Evolutionary conservation across 1,284 basidiomycete species (phyloP), one percentile per base, ranked within the genome.

Genomic region (Heterobasidion annosum): DNA sequence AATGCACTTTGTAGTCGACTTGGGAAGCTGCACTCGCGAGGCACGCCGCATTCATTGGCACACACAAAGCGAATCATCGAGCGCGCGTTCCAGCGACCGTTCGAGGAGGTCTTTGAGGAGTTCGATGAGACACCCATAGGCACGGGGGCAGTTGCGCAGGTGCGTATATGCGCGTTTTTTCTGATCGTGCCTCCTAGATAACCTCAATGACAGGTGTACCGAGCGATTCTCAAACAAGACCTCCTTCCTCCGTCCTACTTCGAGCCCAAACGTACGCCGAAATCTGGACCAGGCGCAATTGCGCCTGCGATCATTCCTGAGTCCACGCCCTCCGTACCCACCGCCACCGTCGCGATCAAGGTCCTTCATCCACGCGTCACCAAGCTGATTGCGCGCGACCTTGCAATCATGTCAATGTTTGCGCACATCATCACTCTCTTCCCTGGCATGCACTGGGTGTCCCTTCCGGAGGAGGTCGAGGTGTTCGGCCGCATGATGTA

Each of bases 401-500:
- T 99, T 53, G 78, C 86, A 54, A 98, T 99, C 72, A 95, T 99
- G 93, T 76, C 80, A 37, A 88, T 98, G 74, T 98, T 98, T 67
- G 94, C 97, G 18, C 76, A 77, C 45, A 68, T 82, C 48, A 77
- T 99, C 61, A 84, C 92, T 54, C 55, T 87, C 16, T 70, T 99
- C 54, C 97, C 97, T 0, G 93, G 94, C 13, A 93, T 98, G 83
- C 79, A 95, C 62, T 99, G 97, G 97, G 71, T 99, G 42, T 97
- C 93, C 9, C 80, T 99, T 10, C 93, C 94, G 0, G 93, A 99
- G 64, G 97, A 99, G 69, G 96, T 98, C 3, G 74, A 83, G 10
- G 93, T 96, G 0, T 99, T 99, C 67, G 91, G 95, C 2, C 73
- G 79, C n/a, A 96, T 99, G 92, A 99, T 99, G 97, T 82, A 85